A percentile compares a stretch with the other conserved stretches of the same genome.
phyloP scores from a whole-genome alignment of 2,329 filamentous ascomycete genomes.

The Claviceps quebecensis region DNA sequence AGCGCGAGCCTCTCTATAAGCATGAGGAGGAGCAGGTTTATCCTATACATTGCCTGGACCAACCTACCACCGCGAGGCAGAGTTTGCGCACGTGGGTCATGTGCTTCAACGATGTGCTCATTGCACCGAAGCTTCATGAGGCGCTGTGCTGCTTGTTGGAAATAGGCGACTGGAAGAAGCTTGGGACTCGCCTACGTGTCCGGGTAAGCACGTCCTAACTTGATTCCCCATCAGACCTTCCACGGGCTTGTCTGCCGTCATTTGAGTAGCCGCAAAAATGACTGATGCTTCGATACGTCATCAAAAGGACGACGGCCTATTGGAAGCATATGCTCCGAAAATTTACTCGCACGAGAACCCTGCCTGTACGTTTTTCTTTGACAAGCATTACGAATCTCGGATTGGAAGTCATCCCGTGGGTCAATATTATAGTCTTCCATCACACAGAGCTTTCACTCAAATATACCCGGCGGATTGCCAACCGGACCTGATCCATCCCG shows the following conservation, averaged over 20 bases:
- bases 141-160: conserved; percentile 4
- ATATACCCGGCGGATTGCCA: background rate
- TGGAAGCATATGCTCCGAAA: conserved; percentile 6
- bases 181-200: conserved; percentile 4
- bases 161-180: conserved; percentile 7
- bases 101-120: conserved; percentile 8
- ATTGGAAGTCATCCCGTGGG: conserved; percentile 3
- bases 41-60: conserved; percentile 4
- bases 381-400: background rate
- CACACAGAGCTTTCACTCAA: conserved; percentile 5
- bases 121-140: conserved; percentile 1
- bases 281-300: background rate
- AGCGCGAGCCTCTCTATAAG: background rate
- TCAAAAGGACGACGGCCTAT: conserved; percentile 2
- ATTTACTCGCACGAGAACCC: conserved; percentile 1
- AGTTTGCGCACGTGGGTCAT: conserved; percentile 6
- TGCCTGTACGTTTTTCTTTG: conserved; percentile 4
- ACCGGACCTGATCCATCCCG: background rate
- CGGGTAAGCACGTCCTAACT: background rate
- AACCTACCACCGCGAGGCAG: background rate
- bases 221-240: background rate
- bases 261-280: background rate
- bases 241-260: background rate
- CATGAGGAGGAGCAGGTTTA: conserved; percentile 2
- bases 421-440: background rate